Conservation (phyloP, 352 stramenopile species). For the Phytophthora boehmeriae region DNA sequence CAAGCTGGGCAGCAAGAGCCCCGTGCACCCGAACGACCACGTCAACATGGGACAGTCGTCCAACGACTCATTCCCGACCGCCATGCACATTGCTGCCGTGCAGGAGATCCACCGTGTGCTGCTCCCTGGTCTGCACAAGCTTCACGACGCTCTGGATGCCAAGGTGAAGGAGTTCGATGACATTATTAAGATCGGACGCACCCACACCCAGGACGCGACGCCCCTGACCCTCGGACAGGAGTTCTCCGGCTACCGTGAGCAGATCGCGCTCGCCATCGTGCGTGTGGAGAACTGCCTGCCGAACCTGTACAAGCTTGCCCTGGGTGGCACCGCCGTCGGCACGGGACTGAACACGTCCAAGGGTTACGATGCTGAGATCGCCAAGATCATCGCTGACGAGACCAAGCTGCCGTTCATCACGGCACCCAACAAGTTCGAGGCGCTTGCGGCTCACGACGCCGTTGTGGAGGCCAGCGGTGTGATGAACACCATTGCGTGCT, state of each 20-base stretch:
- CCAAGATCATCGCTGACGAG: constrained; percentile 91
- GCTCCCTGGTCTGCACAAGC: constrained; percentile 72
- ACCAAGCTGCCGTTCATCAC: constrained; percentile 94
- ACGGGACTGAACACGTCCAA: constrained; percentile 93
- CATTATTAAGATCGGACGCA: constrained; percentile 98
- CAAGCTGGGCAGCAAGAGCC: constrained; percentile 57
- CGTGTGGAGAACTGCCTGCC: constrained; percentile 86
- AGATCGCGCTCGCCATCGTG: constrained; percentile 92
- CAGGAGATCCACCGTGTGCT: constrained; percentile 85
- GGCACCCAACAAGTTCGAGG: constrained; percentile 97
- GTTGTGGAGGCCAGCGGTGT: constrained; percentile 69
- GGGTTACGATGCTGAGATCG: constrained; percentile 95
- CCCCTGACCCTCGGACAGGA: constrained; percentile 97
- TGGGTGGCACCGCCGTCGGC: constrained; percentile 95
- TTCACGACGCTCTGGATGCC: constrained; percentile 83
- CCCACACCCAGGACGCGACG: constrained; percentile 95
- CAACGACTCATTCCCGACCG: constrained; percentile 98
- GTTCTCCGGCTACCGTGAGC: constrained; percentile 94
- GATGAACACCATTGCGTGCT: constrained; percentile 78
- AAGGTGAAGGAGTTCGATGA: constrained; percentile 93
- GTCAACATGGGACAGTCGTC: constrained; percentile 97
- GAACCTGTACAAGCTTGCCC: constrained; percentile 91
- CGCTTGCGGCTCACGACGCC: constrained; percentile 69
- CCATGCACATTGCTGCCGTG: constrained; percentile 96
- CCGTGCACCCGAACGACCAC: constrained; percentile 96